These are phyloP conservation scores for Henckelia pumila DNA, from an alignment of 257 asterid species.

Conservation along the genomic window DNA sequence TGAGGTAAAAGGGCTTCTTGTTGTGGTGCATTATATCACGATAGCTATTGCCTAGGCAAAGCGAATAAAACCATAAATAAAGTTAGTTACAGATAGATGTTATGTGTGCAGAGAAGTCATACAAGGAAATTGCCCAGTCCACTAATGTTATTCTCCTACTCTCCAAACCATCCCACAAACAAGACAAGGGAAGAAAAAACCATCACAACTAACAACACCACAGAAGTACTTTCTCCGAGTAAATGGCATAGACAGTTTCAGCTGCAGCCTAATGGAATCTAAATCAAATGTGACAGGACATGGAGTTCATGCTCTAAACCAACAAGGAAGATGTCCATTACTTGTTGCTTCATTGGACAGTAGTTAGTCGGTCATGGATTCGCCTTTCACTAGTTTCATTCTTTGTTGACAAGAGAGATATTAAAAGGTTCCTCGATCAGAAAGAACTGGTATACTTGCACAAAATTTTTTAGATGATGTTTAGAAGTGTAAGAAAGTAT, in stretches of 20 bases:
- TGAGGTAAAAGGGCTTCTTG: slow-evolving; percentile 92
- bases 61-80: slow-evolving; percentile 8
- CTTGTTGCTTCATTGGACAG: too few species aligned
- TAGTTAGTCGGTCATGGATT: too few species aligned
- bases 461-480: too few species aligned
- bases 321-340: too few species aligned
- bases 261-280: neutral
- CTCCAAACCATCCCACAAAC: slow-evolving; percentile 1
- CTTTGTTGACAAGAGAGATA: too few species aligned
- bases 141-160: neutral
- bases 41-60: slow-evolving; percentile 78
- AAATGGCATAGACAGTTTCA: neutral
- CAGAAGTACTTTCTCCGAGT: neutral
- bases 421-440: too few species aligned
- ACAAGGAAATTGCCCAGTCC: slow-evolving; percentile 11
- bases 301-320: too few species aligned
- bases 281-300: slow-evolving; percentile 10
- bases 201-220: slow-evolving; percentile 8
- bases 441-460: too few species aligned
- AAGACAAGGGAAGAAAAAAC: neutral
- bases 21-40: slow-evolving; percentile 80
- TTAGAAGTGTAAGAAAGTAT: too few species aligned
- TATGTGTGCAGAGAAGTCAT: neutral
- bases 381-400: too few species aligned
- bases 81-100: slow-evolving; percentile 10